Evolutionary conservation across 257 asterid genomes (phyloP).

Genomic region (Sherardia arvensis): DNA sequence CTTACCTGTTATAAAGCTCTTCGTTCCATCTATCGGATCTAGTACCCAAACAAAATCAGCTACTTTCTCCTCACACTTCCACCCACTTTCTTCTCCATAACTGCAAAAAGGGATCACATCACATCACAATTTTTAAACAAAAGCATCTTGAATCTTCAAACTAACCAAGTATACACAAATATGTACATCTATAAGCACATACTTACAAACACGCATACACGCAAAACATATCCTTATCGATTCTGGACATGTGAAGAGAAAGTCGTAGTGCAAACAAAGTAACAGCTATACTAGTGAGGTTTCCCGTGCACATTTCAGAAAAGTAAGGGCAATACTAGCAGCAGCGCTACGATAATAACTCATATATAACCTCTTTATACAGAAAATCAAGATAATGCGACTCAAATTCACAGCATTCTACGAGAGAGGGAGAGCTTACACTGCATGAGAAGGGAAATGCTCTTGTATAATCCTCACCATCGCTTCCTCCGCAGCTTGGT

Average conservation of each 20-base stretch:
- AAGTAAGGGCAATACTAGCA: neutral
- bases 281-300: neutral
- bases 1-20: conserved; percentile 88
- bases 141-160: neutral
- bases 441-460: conserved; percentile 70
- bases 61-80: conserved; percentile 59
- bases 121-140: neutral
- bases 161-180: neutral
- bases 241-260: neutral
- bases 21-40: conserved; percentile 98
- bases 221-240: neutral
- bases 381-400: neutral
- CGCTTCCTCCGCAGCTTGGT: conserved; percentile 85
- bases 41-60: conserved; percentile 92
- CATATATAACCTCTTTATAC: neutral
- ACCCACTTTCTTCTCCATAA: conserved; percentile 91
- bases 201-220: neutral
- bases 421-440: conserved; percentile 32
- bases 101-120: conserved; percentile 40
- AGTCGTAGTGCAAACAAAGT: neutral
- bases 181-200: neutral
- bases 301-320: neutral
- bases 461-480: conserved; percentile 72
- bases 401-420: neutral
- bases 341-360: neutral